Evolutionary conservation across 2,329 filamentous ascomycete genomes (phyloP).

Genomic region (Claviceps sp.): DNA sequence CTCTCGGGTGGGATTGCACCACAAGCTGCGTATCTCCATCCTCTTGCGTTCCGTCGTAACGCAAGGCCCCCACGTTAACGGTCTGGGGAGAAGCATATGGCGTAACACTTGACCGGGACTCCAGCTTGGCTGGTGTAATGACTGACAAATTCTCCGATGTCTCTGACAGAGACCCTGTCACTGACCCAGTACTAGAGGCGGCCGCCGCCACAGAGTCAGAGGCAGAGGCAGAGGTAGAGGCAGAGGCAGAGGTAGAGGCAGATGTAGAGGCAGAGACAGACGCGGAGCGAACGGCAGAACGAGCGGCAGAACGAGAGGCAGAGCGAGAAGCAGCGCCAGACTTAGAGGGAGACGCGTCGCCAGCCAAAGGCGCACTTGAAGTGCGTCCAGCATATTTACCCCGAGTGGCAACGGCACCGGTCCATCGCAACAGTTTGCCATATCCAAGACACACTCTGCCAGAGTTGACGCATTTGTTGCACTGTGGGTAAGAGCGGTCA

Average conservation of each 20-base stretch:
- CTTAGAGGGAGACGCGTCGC: neutral
- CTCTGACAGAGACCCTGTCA: constrained; percentile 4
- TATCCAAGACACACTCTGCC: constrained; percentile 40
- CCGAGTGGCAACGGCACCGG: constrained; percentile 29
- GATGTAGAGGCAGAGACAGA: neutral
- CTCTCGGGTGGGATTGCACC: constrained; percentile 9
- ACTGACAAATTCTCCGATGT: constrained; percentile 5
- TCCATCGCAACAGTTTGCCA: constrained; percentile 39
- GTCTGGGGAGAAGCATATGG: constrained; percentile 2
- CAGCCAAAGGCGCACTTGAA: constrained; percentile 17
- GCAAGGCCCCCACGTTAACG: neutral
- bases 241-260: neutral
- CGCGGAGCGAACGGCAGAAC: neutral
- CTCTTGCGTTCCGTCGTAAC: constrained; percentile 1
- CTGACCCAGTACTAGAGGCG: neutral
- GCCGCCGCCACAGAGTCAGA: neutral
- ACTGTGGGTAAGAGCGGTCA: constrained; percentile 36
- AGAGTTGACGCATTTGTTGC: constrained; percentile 35
- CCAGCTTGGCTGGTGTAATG: constrained; percentile 1
- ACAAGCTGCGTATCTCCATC: constrained; percentile 16
- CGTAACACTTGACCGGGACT: constrained; percentile 1
- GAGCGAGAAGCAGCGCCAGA: neutral
- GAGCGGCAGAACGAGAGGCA: neutral
- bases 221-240: neutral
- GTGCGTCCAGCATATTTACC: constrained; percentile 28